Percentiles rank a stretch among this genome's conserved stretches.
Conservation (phyloP, 2,329 filamentous ascomycete species). For the Fusarium sp. region DNA sequence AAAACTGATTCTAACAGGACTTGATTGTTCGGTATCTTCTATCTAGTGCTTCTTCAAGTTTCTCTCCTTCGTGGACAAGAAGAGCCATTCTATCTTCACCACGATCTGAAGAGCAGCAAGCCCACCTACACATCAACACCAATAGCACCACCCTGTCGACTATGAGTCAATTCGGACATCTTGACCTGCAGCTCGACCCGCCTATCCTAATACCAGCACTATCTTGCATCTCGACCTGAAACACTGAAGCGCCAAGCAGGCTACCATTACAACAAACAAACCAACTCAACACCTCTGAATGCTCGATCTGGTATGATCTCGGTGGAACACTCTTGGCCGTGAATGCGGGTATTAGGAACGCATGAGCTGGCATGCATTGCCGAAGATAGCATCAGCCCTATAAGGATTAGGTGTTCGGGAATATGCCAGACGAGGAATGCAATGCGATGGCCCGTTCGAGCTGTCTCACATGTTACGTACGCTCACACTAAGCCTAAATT, state of each 20-base stretch:
- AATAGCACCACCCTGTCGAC: constrained; percentile 1
- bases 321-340: not conserved
- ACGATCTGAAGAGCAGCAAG: not conserved
- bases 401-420: not conserved
- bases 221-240: constrained; percentile 18
- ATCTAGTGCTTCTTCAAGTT: no score
- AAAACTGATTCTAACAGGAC: not conserved
- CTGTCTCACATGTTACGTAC: not conserved
- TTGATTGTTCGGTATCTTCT: no score
- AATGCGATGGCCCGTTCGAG: constrained; percentile 12
- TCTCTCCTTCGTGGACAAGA: not conserved
- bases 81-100: not conserved
- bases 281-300: not conserved
- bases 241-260: constrained; percentile 33
- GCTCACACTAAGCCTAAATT: not conserved
- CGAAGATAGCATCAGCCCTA: constrained; percentile 27
- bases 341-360: constrained; percentile 9
- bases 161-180: constrained; percentile 27
- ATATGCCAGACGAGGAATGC: constrained; percentile 26
- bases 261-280: constrained; percentile 5
- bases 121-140: not conserved
- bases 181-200: constrained; percentile 9
- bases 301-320: not conserved
- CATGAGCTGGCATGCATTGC: constrained; percentile 25
- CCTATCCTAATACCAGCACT: not conserved